Conservation (phyloP, 176 grass and related monocot species). For the Rhynchospora breviuscula region DNA sequence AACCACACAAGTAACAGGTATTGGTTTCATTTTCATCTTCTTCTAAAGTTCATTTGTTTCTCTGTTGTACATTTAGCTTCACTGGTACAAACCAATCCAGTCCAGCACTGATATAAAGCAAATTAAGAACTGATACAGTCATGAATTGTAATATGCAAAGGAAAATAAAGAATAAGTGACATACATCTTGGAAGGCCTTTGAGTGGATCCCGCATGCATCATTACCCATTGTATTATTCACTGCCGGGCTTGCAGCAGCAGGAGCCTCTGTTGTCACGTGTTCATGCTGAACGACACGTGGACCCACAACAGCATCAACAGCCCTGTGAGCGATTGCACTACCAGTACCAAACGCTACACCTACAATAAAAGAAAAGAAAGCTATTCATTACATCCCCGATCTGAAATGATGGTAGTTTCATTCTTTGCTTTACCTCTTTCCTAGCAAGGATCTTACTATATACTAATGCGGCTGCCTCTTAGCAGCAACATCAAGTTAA, state of each 20-base stretch:
- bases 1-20: neutral
- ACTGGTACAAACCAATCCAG: neutral
- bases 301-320: slow-evolving; percentile 77
- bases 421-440: neutral
- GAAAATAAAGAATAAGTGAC: neutral
- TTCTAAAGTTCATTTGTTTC: neutral
- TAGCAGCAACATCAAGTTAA: neutral
- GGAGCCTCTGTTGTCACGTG: slow-evolving; percentile 41
- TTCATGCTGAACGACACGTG: slow-evolving; percentile 75
- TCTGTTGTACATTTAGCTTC: neutral
- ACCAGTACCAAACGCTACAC: slow-evolving; percentile 82
- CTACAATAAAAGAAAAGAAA: slow-evolving; percentile 17
- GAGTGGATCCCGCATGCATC: slow-evolving; percentile 54
- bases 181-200: slow-evolving; percentile 85
- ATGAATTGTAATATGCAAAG: neutral
- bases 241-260: slow-evolving; percentile 32
- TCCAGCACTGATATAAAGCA: neutral
- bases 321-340: slow-evolving; percentile 75
- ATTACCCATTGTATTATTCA: slow-evolving; percentile 22
- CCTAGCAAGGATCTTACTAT: neutral
- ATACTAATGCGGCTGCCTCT: neutral
- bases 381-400: neutral
- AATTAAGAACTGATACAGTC: neutral
- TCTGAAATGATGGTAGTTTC: neutral
- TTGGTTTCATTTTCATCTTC: neutral